These are phyloP conservation scores for Macrophomina phaseolina DNA, from an alignment of 2,329 filamentous ascomycete genomes.

Conservation along the genomic window DNA sequence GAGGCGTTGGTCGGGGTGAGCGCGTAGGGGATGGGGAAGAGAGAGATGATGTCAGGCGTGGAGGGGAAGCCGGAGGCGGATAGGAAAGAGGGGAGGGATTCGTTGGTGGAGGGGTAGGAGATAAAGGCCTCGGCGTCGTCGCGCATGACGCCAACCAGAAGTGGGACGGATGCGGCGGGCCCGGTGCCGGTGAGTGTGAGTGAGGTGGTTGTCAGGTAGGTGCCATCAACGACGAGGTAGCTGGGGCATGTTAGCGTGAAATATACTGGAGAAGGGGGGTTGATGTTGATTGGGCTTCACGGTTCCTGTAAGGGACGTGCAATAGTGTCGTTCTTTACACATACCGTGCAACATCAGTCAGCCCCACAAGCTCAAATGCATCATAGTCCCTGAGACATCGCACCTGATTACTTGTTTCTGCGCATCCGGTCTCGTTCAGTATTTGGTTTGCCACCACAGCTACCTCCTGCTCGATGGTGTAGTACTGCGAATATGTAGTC, in stretches of 20 bases:
- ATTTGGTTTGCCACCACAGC: slow-evolving; percentile 32
- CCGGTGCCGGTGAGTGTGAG: slow-evolving; percentile 32
- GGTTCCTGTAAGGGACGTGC: neutral
- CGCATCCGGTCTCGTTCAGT: slow-evolving; percentile 37
- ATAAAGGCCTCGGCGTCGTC: slow-evolving; percentile 42
- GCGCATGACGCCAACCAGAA: slow-evolving; percentile 40
- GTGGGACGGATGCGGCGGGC: slow-evolving; percentile 31
- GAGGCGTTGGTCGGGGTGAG: slow-evolving; percentile 39
- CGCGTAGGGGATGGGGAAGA: slow-evolving; percentile 29
- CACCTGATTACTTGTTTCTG: slow-evolving; percentile 30
- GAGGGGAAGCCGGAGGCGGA: slow-evolving; percentile 31
- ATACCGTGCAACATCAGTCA: slow-evolving; percentile 18
- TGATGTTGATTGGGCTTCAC: no score
- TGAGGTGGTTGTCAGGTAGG: slow-evolving; percentile 36
- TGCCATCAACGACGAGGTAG: slow-evolving; percentile 43
- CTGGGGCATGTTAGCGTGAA: slow-evolving; percentile 22
- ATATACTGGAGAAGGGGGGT: no score
- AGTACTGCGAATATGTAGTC: slow-evolving; percentile 35
- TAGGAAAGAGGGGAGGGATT: slow-evolving; percentile 34
- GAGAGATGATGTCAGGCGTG: slow-evolving; percentile 31
- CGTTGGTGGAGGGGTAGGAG: slow-evolving; percentile 33
- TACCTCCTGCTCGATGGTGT: slow-evolving; percentile 35
- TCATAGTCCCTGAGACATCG: slow-evolving; percentile 36
- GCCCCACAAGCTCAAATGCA: slow-evolving; percentile 32
- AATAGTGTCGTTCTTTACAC: neutral